Evolutionary conservation across 2,329 filamentous ascomycete species (phyloP).

Genomic region (Diplocarpon rosae): DNA sequence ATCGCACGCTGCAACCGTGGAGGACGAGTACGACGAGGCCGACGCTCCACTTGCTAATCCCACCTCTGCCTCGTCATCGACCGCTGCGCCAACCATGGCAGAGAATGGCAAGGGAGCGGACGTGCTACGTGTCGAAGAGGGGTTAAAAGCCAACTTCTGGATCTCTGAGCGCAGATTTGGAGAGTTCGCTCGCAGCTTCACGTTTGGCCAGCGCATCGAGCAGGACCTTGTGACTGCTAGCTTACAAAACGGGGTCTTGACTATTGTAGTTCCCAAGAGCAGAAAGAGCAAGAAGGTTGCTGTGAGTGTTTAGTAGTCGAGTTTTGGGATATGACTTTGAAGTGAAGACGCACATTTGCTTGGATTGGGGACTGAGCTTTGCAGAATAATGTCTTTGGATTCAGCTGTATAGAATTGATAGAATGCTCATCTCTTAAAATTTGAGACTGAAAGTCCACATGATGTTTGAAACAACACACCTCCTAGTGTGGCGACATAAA

Average conservation of each 20-base stretch:
- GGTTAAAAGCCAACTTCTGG: slow-evolving; percentile 53
- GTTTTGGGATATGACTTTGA: neutral
- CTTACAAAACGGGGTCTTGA: slow-evolving; percentile 54
- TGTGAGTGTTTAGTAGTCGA: slow-evolving; percentile 27
- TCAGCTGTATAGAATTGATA: too few relatives aligned
- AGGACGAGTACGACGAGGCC: slow-evolving; percentile 21
- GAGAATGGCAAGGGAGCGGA: slow-evolving; percentile 24
- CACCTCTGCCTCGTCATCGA: slow-evolving; percentile 6
- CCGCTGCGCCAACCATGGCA: slow-evolving; percentile 27
- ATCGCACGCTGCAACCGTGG: slow-evolving; percentile 18
- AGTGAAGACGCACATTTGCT: neutral
- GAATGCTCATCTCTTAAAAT: too few relatives aligned
- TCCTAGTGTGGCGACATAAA: too few relatives aligned
- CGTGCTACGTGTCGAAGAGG: slow-evolving; percentile 26
- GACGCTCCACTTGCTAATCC: slow-evolving; percentile 18
- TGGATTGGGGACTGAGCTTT: too few relatives aligned
- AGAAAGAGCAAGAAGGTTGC: slow-evolving; percentile 45
- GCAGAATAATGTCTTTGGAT: too few relatives aligned
- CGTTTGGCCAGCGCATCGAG: slow-evolving; percentile 53
- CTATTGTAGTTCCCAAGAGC: slow-evolving; percentile 53
- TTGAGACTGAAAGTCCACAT: too few relatives aligned
- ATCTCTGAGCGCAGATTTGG: slow-evolving; percentile 53
- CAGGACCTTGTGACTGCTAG: slow-evolving; percentile 47
- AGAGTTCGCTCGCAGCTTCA: slow-evolving; percentile 56
- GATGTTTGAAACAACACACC: too few relatives aligned